Base-by-base conservation (phyloP, 2,329 filamentous ascomycete genomes). In the Fusarium ambrosium region DNA sequence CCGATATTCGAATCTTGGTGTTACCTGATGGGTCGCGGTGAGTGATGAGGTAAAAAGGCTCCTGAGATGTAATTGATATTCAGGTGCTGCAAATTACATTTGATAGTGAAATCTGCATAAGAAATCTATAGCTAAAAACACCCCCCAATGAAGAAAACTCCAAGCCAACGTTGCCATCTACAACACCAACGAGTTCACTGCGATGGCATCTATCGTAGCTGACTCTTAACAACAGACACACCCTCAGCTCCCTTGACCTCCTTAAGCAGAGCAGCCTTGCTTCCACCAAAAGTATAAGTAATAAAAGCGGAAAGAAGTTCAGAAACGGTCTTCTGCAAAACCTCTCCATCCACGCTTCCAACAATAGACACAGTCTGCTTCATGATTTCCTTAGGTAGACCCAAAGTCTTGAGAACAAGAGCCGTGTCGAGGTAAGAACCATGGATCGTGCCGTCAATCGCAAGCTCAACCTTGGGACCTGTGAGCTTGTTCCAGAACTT, bases 371-470 rank as follows among this genome's bases (percentile, higher is more conserved):
- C 64, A 1, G 62, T 0, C n/a, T 29, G 29, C 14, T 74, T 62
- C 41, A 55, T 14, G 10, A 36, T 55, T 1, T 66, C 63, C 1
- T 59, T 68, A 0, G 80, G 75, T 0, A 83, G 56, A 14, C 62
- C 53, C 0, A 83, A 18, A 0, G 69, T 76, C 10, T 65, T 71
- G 18, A 82, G 39, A 6, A 83, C 22, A 8, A 76, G 62, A 14
- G 82, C 79, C 1, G 78, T 73, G 48, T 84, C 82, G 0, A 80
- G 81, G 37, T 80, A 84, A 0, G 80, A 79, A 0, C 78, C 80
- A 20, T 84, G 82, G 1, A 72, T 62, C 2, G 82, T 79, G 0
- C 78, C 77, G 2, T 69, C 29, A 10, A 83, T 68, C 2, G 64
- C 51, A 4, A 80, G 58, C 27, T 82, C 75, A 32, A 78, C 56